phyloP scores from a whole-genome alignment of 768 basidiomycete species.

The Tricholoma hemisulphureum region DNA sequence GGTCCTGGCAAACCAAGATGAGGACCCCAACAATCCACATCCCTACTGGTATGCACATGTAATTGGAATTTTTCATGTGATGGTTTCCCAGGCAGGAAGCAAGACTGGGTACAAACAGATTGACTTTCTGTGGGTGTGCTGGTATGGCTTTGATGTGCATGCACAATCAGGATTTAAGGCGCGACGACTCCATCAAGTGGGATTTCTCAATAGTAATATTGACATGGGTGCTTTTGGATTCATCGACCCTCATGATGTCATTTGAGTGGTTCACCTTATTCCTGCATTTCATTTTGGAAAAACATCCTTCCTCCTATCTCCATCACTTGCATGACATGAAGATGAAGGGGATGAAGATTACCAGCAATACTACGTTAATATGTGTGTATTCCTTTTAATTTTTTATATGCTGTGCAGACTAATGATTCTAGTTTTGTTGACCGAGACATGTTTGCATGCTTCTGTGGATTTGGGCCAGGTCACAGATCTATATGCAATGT shows the following conservation, averaged over 20 bases:
- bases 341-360: constrained; percentile 1
- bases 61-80: constrained; percentile 21
- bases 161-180: constrained; percentile 2
- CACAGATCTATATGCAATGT: neutral
- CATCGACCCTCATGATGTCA: constrained; percentile 39
- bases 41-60: constrained; percentile 37
- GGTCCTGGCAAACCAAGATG: constrained; percentile 16
- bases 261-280: constrained; percentile 29
- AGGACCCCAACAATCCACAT: constrained; percentile 12
- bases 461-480: constrained; percentile 1
- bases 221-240: constrained; percentile 40
- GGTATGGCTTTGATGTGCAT: constrained; percentile 12
- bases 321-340: neutral
- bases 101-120: constrained; percentile 3
- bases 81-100: neutral
- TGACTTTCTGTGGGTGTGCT: constrained; percentile 27
- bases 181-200: constrained; percentile 20
- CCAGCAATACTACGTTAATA: neutral
- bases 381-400: neutral
- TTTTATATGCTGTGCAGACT: neutral
- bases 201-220: constrained; percentile 24
- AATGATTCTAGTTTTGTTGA: neutral
- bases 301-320: neutral
- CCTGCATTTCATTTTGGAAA: neutral
- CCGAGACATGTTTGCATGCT: neutral